Evolutionary conservation across 169 alveolate genomes (phyloP).

Genomic region (Eimeria acervulina): DNA sequence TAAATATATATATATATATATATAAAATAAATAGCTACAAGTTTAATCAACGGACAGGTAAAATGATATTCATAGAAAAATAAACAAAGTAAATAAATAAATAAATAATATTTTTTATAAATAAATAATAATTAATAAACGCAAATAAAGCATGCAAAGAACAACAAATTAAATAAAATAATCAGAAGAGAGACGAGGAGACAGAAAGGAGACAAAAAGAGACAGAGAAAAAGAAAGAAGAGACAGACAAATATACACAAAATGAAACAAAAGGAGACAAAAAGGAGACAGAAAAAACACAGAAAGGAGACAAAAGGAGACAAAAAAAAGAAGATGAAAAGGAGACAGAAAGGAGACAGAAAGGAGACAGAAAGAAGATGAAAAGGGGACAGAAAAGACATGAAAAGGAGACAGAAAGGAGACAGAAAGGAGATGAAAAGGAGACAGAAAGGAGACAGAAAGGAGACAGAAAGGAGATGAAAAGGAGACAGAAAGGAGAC

Average conservation of each 20-base stretch:
- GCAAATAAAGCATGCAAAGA: no score
- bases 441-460: constrained; percentile 1
- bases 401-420: background rate
- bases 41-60: no score
- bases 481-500: constrained; percentile 18
- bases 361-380: no score
- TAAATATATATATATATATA: background rate
- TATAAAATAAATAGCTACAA: no score
- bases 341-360: background rate
- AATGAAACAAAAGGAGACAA: constrained; percentile 3
- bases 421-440: background rate
- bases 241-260: background rate
- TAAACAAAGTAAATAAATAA: background rate
- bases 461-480: no score
- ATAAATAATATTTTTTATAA: background rate
- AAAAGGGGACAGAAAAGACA: no score
- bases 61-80: background rate
- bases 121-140: no score
- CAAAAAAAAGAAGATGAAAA: background rate
- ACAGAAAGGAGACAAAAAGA: no score
- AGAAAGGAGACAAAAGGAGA: background rate
- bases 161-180: no score
- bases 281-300: background rate
- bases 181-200: no score
- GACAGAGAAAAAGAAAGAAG: no score